Conservation (phyloP, 2,329 filamentous ascomycete species). For the Colletotrichum eleusines region DNA sequence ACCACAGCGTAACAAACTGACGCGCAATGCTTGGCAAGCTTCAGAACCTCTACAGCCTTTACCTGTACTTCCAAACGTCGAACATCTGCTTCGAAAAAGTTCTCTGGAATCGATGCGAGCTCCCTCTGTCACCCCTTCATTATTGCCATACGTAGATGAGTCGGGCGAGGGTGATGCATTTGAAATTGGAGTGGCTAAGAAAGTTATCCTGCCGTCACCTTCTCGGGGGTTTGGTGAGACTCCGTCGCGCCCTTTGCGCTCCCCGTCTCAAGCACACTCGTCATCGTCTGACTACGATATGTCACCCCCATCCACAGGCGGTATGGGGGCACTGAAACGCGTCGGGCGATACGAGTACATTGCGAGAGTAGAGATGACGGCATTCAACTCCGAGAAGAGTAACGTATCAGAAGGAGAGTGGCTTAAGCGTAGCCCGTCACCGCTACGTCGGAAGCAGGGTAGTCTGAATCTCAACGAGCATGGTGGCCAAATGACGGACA, state of each 20-base stretch:
- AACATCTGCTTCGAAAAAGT: slow-evolving; percentile 39
- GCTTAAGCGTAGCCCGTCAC: slow-evolving; percentile 44
- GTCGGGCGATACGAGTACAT: slow-evolving; percentile 9
- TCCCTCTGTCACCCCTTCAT: slow-evolving; percentile 46
- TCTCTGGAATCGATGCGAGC: slow-evolving; percentile 40
- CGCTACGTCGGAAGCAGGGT: slow-evolving; percentile 29
- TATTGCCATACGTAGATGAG: slow-evolving; percentile 43
- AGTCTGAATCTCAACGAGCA: neutral
- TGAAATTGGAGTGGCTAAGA: slow-evolving; percentile 45
- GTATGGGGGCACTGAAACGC: neutral
- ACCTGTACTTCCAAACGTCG: slow-evolving; percentile 47
- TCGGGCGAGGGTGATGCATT: slow-evolving; percentile 42
- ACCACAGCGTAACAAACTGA: slow-evolving; percentile 51
- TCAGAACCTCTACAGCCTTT: slow-evolving; percentile 47
- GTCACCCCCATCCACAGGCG: slow-evolving; percentile 39
- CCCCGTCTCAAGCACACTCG: neutral
- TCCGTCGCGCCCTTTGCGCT: neutral
- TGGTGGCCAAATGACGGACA: neutral
- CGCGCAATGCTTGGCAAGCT: slow-evolving; percentile 44
- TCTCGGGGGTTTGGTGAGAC: neutral
- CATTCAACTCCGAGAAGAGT: slow-evolving; percentile 16
- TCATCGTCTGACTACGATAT: slow-evolving; percentile 46
- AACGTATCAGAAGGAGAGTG: slow-evolving; percentile 41
- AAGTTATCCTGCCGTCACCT: slow-evolving; percentile 28
- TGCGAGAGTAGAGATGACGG: neutral